Evolutionary conservation across 768 basidiomycete genomes (phyloP).

Genomic region (Boletus tomentosulus): DNA sequence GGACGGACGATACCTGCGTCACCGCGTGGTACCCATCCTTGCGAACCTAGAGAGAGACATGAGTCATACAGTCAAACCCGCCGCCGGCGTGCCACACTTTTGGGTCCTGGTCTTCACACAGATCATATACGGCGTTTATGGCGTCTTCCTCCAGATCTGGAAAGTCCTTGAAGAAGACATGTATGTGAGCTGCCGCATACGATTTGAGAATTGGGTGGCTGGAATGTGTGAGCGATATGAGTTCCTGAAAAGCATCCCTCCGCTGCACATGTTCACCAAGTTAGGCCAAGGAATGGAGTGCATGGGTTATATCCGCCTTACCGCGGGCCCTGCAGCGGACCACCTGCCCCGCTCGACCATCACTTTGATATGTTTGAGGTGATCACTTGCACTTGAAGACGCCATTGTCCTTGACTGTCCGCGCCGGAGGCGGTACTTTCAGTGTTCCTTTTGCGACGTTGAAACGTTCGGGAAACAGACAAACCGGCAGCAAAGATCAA

Average conservation of each 20-base stretch:
- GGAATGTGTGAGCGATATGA: slow-evolving; percentile 53
- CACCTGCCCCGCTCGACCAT: slow-evolving; percentile 42
- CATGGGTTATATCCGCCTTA: slow-evolving; percentile 23
- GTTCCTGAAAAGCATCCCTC: slow-evolving; percentile 45
- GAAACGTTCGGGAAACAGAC: neutral
- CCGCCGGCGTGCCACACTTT: slow-evolving; percentile 35
- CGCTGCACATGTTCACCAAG: slow-evolving; percentile 36
- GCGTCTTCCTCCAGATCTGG: slow-evolving; percentile 70
- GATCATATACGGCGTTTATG: slow-evolving; percentile 74
- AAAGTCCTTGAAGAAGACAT: slow-evolving; percentile 58
- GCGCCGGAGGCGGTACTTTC: neutral
- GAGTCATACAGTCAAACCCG: slow-evolving; percentile 2
- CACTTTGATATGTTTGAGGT: slow-evolving; percentile 22
- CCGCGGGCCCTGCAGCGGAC: slow-evolving; percentile 37
- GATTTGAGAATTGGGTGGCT: slow-evolving; percentile 45
- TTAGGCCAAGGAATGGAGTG: slow-evolving; percentile 5
- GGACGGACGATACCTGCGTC: slow-evolving; percentile 43
- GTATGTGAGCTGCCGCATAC: slow-evolving; percentile 55
- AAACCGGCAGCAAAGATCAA: slow-evolving; percentile 13
- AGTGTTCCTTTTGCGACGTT: neutral
- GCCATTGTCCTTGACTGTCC: slow-evolving; percentile 15
- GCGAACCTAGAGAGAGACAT: slow-evolving; percentile 46
- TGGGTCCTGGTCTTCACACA: slow-evolving; percentile 65
- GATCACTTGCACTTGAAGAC: slow-evolving; percentile 17
- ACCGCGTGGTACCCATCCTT: slow-evolving; percentile 64